Conservation (phyloP, 176 grass and related monocot species). For the Ensete ventricosum region DNA sequence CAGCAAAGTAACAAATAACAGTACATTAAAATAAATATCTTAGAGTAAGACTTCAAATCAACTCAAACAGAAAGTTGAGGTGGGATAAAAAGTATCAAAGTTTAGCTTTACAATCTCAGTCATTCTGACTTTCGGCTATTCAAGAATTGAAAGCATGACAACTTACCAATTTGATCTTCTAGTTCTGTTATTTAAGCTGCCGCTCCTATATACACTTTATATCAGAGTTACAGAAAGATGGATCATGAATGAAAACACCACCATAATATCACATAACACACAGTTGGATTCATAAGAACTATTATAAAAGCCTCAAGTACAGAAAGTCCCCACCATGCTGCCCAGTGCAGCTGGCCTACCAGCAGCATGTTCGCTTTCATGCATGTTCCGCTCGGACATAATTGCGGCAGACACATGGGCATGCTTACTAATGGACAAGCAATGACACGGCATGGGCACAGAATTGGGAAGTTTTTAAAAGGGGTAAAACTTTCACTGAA, state of each 20-base stretch:
- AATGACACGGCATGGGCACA: no score
- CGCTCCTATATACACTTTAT: not conserved
- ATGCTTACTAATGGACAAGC: no score
- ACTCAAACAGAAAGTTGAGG: not conserved
- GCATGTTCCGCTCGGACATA: no score
- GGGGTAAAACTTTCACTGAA: no score
- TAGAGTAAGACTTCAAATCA: no score
- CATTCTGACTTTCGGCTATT: not conserved
- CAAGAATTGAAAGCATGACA: not conserved
- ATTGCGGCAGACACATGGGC: no score
- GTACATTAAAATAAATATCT: not conserved
- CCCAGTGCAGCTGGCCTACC: no score
- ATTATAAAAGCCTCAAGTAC: not conserved
- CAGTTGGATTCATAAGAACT: not conserved
- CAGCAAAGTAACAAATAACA: not conserved
- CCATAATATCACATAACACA: not conserved
- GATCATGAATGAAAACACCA: not conserved
- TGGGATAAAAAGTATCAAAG: not conserved
- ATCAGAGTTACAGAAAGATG: not conserved
- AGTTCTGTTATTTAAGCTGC: not conserved
- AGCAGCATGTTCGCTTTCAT: no score
- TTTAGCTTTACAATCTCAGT: not conserved
- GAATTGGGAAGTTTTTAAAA: no score
- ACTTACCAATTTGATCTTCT: not conserved
- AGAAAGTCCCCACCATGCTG: no score